Conservation (phyloP, 345 rosid species). For the Murraya koenigii region DNA sequence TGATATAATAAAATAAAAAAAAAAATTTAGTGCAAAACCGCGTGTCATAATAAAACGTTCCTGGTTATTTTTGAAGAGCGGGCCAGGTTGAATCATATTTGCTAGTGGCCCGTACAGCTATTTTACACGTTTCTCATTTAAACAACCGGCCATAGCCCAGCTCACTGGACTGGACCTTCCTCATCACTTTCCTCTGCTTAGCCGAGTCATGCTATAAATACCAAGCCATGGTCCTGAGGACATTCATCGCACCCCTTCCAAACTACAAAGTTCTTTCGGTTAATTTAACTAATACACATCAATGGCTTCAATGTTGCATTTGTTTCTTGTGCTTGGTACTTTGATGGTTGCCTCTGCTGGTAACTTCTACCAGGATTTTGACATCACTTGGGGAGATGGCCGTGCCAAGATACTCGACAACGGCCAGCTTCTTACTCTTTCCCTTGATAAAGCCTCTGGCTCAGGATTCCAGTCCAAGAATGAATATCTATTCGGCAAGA, state of each 20-base stretch:
- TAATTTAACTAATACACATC: not conserved
- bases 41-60: not conserved
- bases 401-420: not conserved
- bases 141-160: not conserved
- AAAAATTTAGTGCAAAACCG: not conserved
- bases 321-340: not conserved
- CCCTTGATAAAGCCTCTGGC: constrained; percentile 5
- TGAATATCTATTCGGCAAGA: constrained; percentile 1
- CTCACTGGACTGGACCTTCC: not conserved
- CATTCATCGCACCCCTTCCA: not conserved
- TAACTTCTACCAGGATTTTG: constrained; percentile 2
- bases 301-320: not conserved
- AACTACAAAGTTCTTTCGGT: not conserved
- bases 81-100: not conserved
- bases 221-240: not conserved
- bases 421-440: constrained; percentile 3
- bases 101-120: not conserved
- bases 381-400: constrained; percentile 8
- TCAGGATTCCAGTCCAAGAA: constrained; percentile 12
- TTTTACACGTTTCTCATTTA: not conserved
- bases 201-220: not conserved
- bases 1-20: not conserved
- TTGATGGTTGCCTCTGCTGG: constrained; percentile 6
- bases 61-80: not conserved
- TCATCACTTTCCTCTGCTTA: not conserved